Evolutionary conservation across 257 asterid species (phyloP).

Genomic region (Leptodermis oblonga): DNA sequence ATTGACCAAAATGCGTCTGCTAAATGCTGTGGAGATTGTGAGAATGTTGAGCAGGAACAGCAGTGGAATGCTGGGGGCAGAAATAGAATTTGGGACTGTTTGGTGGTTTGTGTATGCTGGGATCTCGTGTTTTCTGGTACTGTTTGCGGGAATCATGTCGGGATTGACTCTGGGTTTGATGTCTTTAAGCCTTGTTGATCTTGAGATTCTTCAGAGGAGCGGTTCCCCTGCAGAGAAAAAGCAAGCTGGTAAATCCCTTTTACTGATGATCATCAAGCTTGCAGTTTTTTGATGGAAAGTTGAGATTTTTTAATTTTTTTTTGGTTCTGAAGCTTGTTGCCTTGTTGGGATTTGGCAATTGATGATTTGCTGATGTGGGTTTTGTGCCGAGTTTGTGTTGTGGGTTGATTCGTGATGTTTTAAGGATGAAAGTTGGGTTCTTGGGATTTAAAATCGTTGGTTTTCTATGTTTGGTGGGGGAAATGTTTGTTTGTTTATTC

Average conservation of each 20-base stretch:
- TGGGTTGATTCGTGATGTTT: neutral
- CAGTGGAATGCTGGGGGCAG: conserved; percentile 41
- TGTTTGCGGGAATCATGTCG: conserved; percentile 93
- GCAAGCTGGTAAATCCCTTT: conserved; percentile 55
- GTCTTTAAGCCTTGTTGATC: conserved; percentile 92
- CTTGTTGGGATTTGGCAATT: neutral
- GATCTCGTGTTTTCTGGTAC: conserved; percentile 65
- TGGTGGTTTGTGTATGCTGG: conserved; percentile 82
- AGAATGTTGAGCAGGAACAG: conserved; percentile 37
- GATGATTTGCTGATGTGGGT: conserved; percentile 1
- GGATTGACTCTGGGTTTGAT: conserved; percentile 87
- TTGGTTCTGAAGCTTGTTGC: neutral
- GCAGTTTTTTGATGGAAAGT: neutral
- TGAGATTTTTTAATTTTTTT: neutral
- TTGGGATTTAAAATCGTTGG: neutral
- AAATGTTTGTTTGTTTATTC: neutral
- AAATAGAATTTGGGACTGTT: conserved; percentile 70
- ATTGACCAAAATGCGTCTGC: conserved; percentile 38
- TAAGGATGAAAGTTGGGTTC: neutral
- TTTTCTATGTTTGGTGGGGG: neutral
- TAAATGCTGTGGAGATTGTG: conserved; percentile 53
- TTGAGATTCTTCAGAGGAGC: conserved; percentile 91
- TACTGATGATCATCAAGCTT: neutral
- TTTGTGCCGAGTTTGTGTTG: neutral
- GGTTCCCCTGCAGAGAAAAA: conserved; percentile 74